Evolutionary conservation across 148 eudicot genomes (phyloP), one percentile per base, ranked within the genome.

Genomic region (Rhododendron vialii): DNA sequence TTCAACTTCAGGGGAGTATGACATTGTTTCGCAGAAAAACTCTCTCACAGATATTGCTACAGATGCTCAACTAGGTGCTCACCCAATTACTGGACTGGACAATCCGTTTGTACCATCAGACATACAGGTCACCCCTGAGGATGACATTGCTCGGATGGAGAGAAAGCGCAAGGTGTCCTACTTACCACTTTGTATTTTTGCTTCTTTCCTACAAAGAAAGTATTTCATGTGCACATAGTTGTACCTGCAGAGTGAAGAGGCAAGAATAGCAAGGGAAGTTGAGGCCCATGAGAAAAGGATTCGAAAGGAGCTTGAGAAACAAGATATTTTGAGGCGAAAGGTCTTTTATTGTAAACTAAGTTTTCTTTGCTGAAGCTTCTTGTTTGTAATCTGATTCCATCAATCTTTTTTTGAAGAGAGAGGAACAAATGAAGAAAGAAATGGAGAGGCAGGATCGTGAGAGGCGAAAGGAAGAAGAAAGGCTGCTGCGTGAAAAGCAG

Each of bases 381-480:
- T 53, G 28, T 81, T 86, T 51, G 84, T 83, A 35, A 61, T 76
- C 65, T 88, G 50, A 84, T 88, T 45, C 38, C 51, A 48, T 48
- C 12, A 51, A 18, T 89, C 84, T 17, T 47, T 88, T 63, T 82
- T 80, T 90, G 12, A 83, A 96, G 98, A 94, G 96, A 91, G 99
- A 96, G 88, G 98, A 95, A 80, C 95, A 95, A 91, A 94, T 95
- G 93, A 93, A 85, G 89, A 96, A 94, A 89, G 99, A 96, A 86
- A 93, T 95, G 98, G 99, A 96, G 90, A 94, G 95, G 89, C 98
- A 91, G 84, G 99, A 96, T 13, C 95, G 98, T 28, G 99, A 96
- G 86, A 91, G 98, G 78, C 91, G 93, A 81, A 95, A 92, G 90
- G 99, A 96, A 90, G 98, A 96, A 86, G 99, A 96, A 85, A 92